phyloP scores from a whole-genome alignment of 169 alveolate species.

The Cytauxzoon felis region DNA sequence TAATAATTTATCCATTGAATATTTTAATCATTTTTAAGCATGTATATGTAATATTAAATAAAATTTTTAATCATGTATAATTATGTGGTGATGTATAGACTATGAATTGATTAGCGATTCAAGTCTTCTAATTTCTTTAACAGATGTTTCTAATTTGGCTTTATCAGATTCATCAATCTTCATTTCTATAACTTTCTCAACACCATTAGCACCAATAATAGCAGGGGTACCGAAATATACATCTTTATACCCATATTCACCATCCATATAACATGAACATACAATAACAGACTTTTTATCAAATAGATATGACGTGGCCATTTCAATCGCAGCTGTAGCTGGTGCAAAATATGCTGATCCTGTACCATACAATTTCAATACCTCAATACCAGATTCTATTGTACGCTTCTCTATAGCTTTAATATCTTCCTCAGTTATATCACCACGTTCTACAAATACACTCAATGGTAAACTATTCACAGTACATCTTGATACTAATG shows the following conservation, averaged over 20 bases:
- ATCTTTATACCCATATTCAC: constrained; percentile 78
- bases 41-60: neutral
- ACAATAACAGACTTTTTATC: constrained; percentile 76
- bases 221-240: constrained; percentile 81
- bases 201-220: constrained; percentile 79
- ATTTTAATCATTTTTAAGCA: neutral
- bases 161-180: constrained; percentile 71
- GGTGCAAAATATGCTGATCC: constrained; percentile 66
- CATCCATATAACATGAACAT: constrained; percentile 80
- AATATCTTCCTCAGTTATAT: constrained; percentile 34
- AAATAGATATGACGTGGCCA: constrained; percentile 65
- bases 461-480: constrained; percentile 73
- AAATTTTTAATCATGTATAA: neutral
- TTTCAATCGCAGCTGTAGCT: constrained; percentile 70
- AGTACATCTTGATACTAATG: constrained; percentile 71
- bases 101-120: constrained; percentile 22
- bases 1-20: constrained; percentile 28
- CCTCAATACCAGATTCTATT: constrained; percentile 41
- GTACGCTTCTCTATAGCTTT: constrained; percentile 40
- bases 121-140: constrained; percentile 47
- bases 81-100: no score
- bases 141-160: constrained; percentile 30
- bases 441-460: constrained; percentile 44
- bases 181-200: constrained; percentile 74
- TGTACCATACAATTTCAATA: constrained; percentile 34